A percentile compares a stretch with the other conserved stretches of the same genome.
These are phyloP conservation scores for Pelargonium myrrhifolium DNA, from an alignment of 441 rosid species.

Conservation along the genomic window DNA sequence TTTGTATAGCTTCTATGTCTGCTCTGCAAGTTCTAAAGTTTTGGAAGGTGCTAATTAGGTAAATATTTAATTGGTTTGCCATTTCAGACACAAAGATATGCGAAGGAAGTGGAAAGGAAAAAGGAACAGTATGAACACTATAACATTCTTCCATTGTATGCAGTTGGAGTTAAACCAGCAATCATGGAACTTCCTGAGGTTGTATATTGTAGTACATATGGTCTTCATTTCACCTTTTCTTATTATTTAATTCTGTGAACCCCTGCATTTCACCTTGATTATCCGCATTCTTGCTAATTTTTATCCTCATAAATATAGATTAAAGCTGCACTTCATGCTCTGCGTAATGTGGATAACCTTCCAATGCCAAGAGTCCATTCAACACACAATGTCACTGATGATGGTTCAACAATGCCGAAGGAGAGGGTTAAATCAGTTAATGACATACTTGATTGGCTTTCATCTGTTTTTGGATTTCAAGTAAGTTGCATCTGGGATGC, in stretches of 20 bases:
- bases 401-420: slow-evolving; percentile 19
- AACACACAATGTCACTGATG: slow-evolving; percentile 23
- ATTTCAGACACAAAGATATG: slow-evolving; percentile 54
- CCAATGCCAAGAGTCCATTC: slow-evolving; percentile 40
- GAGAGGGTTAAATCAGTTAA: slow-evolving; percentile 38
- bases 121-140: slow-evolving; percentile 55
- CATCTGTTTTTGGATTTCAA: slow-evolving; percentile 91
- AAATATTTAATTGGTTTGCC: slow-evolving; percentile 12
- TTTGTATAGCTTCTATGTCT: slow-evolving; percentile 11
- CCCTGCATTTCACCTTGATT: slow-evolving; percentile 12
- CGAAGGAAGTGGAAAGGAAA: slow-evolving; percentile 67
- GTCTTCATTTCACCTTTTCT: slow-evolving; percentile 15
- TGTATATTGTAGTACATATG: slow-evolving; percentile 20
- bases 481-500: slow-evolving; percentile 30
- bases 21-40: slow-evolving; percentile 7
- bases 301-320: slow-evolving; percentile 40
- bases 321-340: slow-evolving; percentile 72
- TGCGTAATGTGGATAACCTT: slow-evolving; percentile 60
- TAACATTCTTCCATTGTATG: slow-evolving; percentile 81
- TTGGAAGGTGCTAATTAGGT: slow-evolving; percentile 15
- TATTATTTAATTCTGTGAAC: slow-evolving; percentile 13
- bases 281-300: background rate
- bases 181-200: slow-evolving; percentile 95
- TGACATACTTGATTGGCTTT: slow-evolving; percentile 95
- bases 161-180: slow-evolving; percentile 61